Conservation (phyloP, 495 filamentous ascomycete species). For the Podospora conica region DNA sequence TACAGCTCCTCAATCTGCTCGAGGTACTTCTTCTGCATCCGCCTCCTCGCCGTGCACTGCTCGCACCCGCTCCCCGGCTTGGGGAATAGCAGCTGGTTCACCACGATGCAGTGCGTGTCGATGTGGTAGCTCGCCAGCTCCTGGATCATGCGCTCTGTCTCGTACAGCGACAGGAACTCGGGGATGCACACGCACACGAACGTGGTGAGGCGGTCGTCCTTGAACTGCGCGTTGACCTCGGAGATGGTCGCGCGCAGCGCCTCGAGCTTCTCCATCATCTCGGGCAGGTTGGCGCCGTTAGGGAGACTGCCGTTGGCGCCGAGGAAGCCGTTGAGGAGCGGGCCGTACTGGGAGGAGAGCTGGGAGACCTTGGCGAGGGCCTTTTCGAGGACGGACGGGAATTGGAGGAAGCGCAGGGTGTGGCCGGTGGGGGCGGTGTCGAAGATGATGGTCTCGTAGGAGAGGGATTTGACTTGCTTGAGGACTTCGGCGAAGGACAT, state of each 20-base stretch:
- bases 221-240: constrained; percentile 97
- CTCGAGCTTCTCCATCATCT: constrained; percentile 92
- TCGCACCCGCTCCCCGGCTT: constrained; percentile 80
- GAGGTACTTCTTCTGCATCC: constrained; percentile 99
- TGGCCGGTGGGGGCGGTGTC: constrained; percentile 98
- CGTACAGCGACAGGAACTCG: constrained; percentile 94
- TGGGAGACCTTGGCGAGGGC: constrained; percentile 94
- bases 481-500: constrained; percentile 99
- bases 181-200: constrained; percentile 99
- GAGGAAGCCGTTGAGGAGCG: constrained; percentile 89
- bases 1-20: constrained; percentile 99
- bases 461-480: constrained; percentile 98
- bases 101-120: constrained; percentile 94
- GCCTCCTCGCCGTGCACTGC: constrained; percentile 88
- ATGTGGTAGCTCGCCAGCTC: constrained; percentile 90
- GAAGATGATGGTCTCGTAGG: constrained; percentile 98
- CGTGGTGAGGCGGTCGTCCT: constrained; percentile 90
- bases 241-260: constrained; percentile 82
- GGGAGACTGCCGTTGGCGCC: constrained; percentile 73
- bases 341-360: constrained; percentile 88
- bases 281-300: constrained; percentile 84
- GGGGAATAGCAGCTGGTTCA: constrained; percentile 96
- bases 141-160: constrained; percentile 99
- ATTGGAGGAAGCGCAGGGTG: constrained; percentile 97
- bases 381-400: constrained; percentile 97